These are phyloP conservation scores for Coffea eugenioides DNA, from an alignment of 257 asterid species.

Conservation along the genomic window DNA sequence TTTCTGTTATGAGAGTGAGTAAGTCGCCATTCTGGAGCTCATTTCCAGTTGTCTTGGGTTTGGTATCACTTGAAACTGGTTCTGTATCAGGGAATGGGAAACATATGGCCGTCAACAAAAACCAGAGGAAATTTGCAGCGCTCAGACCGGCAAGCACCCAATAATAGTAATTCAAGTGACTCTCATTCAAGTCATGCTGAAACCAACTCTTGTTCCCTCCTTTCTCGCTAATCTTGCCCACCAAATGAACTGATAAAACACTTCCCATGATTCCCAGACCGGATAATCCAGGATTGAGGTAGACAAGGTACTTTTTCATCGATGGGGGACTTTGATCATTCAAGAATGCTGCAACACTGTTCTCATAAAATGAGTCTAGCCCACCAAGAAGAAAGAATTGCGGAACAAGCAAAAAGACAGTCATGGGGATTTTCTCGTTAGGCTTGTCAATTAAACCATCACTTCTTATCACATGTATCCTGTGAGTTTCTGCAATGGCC, in stretches of 20 bases:
- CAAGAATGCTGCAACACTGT: constrained; percentile 30
- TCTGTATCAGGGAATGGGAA: no score
- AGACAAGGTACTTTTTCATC: constrained; percentile 26
- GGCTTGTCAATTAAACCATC: constrained; percentile 38
- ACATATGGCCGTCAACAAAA: no score
- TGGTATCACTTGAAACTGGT: no score
- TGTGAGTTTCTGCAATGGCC: constrained; percentile 38
- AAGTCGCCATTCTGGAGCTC: no score
- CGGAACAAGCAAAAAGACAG: constrained; percentile 41
- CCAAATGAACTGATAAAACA: constrained; percentile 39
- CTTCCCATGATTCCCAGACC: constrained; percentile 51
- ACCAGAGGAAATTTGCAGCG: constrained; percentile 33
- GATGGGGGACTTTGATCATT: constrained; percentile 24
- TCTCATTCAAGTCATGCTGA: constrained; percentile 42
- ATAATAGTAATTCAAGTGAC: constrained; percentile 57
- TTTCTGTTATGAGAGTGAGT: no score
- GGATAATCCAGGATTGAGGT: constrained; percentile 23
- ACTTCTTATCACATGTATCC: constrained; percentile 30
- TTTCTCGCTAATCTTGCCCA: constrained; percentile 44
- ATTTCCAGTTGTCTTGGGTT: no score
- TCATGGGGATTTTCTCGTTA: constrained; percentile 35
- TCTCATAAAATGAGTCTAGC: constrained; percentile 31
- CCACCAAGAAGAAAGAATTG: constrained; percentile 53
- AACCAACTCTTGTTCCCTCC: constrained; percentile 52
- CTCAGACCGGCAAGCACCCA: constrained; percentile 50